Percentiles rank a stretch among this genome's conserved stretches.
Evolutionary conservation across 768 basidiomycete genomes (phyloP).

Genomic region (Pulveroboletus frians): DNA sequence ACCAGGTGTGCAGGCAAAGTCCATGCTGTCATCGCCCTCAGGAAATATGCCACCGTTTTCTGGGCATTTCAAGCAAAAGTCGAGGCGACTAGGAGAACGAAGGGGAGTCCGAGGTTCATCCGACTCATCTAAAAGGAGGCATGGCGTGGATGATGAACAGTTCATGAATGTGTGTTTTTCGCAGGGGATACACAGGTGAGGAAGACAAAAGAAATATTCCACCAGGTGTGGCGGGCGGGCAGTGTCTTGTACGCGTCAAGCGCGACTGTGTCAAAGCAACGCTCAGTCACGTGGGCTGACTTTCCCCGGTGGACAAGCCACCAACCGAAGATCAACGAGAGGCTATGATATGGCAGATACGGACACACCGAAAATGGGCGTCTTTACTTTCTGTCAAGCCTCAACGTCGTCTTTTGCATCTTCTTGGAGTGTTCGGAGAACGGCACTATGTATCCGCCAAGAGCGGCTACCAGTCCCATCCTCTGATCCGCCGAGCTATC

Average conservation of each 20-base stretch:
- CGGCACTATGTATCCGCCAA: constrained; percentile 40
- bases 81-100: constrained; percentile 47
- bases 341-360: constrained; percentile 4
- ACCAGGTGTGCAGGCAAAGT: constrained; percentile 8
- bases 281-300: constrained; percentile 24
- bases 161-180: constrained; percentile 7
- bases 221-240: constrained; percentile 3
- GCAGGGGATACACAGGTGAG: neutral
- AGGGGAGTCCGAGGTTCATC: constrained; percentile 26
- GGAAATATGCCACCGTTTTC: neutral
- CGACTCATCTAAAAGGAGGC: constrained; percentile 7
- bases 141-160: constrained; percentile 3
- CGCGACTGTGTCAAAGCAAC: constrained; percentile 16
- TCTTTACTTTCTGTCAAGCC: constrained; percentile 20
- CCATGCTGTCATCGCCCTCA: constrained; percentile 4
- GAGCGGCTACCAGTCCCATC: constrained; percentile 26
- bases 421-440: constrained; percentile 37
- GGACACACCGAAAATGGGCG: constrained; percentile 18
- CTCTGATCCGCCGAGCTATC: constrained; percentile 23
- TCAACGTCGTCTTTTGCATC: constrained; percentile 32
- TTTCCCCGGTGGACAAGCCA: constrained; percentile 6
- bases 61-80: constrained; percentile 28
- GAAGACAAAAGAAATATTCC: neutral
- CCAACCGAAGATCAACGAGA: constrained; percentile 7
- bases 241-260: constrained; percentile 8